Evolutionary conservation across 139 green algal genomes (phyloP), one percentile per base, ranked within the genome.

Genomic region (Haematococcus sp.): DNA sequence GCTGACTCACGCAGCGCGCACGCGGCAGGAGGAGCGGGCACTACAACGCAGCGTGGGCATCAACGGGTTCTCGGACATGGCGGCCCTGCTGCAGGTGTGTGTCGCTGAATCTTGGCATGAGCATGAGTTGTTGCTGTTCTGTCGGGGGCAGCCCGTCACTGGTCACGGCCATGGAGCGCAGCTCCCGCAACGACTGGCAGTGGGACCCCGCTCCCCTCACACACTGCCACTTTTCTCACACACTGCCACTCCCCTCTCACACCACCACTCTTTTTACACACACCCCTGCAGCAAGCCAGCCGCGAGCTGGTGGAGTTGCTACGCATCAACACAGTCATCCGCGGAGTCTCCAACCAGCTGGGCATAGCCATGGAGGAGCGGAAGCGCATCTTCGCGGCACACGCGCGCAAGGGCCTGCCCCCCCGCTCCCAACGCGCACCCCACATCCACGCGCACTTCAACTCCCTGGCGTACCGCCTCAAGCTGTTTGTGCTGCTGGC

Each of bases 221-320:
- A n/a, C n/a, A n/a, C n/a, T n/a, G n/a, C n/a, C n/a, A n/a, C n/a
- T n/a, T n/a, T n/a, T n/a, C n/a, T n/a, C n/a, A n/a, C n/a, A n/a
- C n/a, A n/a, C n/a, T n/a, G n/a, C n/a, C n/a, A n/a, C n/a, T n/a
- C n/a, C n/a, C n/a, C n/a, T n/a, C n/a, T n/a, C n/a, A n/a, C n/a
- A n/a, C n/a, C n/a, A n/a, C n/a, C n/a, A n/a, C n/a, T 49, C 40
- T 49, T 49, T 40, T 40, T 34, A n/a, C 9, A 4, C 16, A 20
- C 7, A 15, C 7, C 7, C 25, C 17, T 44, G 68, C 51, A 74
- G 23, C 34, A 28, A 9, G 69, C 84, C 2, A 83, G 88, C 0
- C 52, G 77, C 0, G 64, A 82, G 5, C 64, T 94, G 25, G 73
- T 89, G n/a, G 83, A 92, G 32, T 69, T 85, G 28, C 69, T 94